Evolutionary conservation across 78 protist species (phyloP), one percentile per base, ranked within the genome.

Genomic region (Dictyostelium discoideum): DNA sequence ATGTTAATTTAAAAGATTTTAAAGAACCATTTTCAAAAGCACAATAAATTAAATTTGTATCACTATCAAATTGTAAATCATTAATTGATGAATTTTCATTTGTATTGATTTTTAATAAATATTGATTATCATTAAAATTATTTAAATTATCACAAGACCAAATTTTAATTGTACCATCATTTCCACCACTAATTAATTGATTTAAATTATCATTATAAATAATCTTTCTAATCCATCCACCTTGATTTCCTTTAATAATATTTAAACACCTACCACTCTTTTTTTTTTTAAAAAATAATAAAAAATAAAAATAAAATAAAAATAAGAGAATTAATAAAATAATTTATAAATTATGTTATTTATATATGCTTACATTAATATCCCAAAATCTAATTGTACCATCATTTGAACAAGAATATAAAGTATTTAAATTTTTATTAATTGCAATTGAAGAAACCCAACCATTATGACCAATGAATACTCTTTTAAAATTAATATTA

Each of bases 191-290:
- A 5, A 90, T 50, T 7, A 90, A 85, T n/a, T 54, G 14, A 48
- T 82, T 80, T 16, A 14, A 32, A 10, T 14, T 14, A 0, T 5
- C 14, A 80, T 26, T 32, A 24, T 16, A 67, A 37, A 82, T 46
- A 24, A 90, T 72, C 14, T 84, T 81, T 72, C 87, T 60, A 18
- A 90, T 79, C 94, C 94, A 90, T 29, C 94, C 94, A 39, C 94
- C 94, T 90, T 90, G 94, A 10, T 78, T 42, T 65, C 63, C 22
- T 40, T 37, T 22, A 72, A 82, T 90, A 40, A 90, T 32, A 37
- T 82, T 82, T 18, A n/a, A 60, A 69, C 94, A 90, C 29, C 94
- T 84, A 26, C 94, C 94, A 82, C 46, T 90, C 29, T 78, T 18
- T 72, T 16, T 69, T n/a, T n/a, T n/a, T n/a, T n/a, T n/a, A n/a